Evolutionary conservation across 805 yeast genomes (phyloP), one percentile per base, ranked within the genome.

Genomic region (Candida adriatica): DNA sequence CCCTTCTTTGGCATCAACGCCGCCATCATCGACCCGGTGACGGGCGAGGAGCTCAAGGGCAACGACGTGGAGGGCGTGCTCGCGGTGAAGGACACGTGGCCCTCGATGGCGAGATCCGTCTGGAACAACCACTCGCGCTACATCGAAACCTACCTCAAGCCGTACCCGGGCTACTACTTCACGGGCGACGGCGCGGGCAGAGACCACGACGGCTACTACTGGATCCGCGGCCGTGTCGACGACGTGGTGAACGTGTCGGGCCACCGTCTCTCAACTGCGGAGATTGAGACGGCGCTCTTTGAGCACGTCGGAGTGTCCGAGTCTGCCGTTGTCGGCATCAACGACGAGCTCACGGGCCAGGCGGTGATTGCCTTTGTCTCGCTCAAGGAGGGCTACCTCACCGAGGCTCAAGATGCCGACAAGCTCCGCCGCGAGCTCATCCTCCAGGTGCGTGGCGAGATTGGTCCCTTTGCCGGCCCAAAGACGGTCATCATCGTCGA

Each of bases 161-260:
- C 96, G 31, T 92, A 90, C 66, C 85, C 90, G 38, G 94, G 95
- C 37, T 76, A 73, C 64, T 92, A 87, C 66, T 92, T 92, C 70
- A 83, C 96, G 9, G 98, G 98, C 51, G 98, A 90, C 58, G 97
- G 97, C 64, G 97, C 96, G 33, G 97, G 94, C 26, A 78, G 96
- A 57, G 98, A 92, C 59, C 75, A 75, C 41, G 97, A 92, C 54
- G 97, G 97, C 30, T 92, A 79, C 70, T 85, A 78, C 67, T 92
- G 97, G 96, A 90, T 92, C 58, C 75, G 90, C 61, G 98, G 98
- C 51, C 81, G 98, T 62, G 96, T 92, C 43, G 97, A 92, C 59
- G 98, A 92, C 53, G 97, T 92, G 38, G 98, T 90, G 46, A 92
- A 92, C 55, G 97, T 92, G 24, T 80, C 94, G 32, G 98, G 98